phyloP scores from a whole-genome alignment of 768 basidiomycete species.

The Podaxis sp. region DNA sequence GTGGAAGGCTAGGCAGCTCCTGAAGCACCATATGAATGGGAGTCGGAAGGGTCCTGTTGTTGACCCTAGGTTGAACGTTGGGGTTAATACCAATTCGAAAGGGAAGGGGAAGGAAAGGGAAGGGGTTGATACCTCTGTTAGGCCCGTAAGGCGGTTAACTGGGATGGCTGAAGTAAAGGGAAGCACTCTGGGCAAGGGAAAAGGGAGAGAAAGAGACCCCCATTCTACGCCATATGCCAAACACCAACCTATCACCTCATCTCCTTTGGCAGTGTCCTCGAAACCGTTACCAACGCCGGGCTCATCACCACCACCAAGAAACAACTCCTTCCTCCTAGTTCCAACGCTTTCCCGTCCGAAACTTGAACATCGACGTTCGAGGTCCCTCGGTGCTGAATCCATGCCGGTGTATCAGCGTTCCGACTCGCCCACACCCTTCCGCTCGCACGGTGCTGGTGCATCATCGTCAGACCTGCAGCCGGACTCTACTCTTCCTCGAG shows the following conservation, averaged over 20 bases:
- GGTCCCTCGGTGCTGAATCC: constrained; percentile 12
- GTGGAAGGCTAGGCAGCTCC: constrained; percentile 6
- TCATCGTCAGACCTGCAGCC: not conserved
- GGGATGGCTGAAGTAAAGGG: constrained; percentile 15
- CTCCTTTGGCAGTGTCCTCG: constrained; percentile 6
- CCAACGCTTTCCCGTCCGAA: not conserved
- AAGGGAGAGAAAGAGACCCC: constrained; percentile 20
- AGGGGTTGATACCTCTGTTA: not conserved
- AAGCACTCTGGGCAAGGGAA: constrained; percentile 8
- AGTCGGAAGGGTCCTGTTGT: not conserved
- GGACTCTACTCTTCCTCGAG: not conserved
- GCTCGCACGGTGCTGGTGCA: not conserved
- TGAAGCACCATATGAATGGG: constrained; percentile 5
- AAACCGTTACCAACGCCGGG: constrained; percentile 1
- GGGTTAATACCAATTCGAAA: not conserved
- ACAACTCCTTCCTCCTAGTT: constrained; percentile 3
- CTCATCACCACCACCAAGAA: not conserved
- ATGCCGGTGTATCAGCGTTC: constrained; percentile 1
- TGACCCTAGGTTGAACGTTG: not conserved
- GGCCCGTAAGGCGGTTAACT: constrained; percentile 19
- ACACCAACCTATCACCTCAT: constrained; percentile 12
- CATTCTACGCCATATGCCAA: constrained; percentile 1
- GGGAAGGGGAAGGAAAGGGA: constrained; percentile 22
- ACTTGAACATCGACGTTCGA: constrained; percentile 12
- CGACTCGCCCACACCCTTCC: constrained; percentile 4